Conservation (phyloP, 495 filamentous ascomycete genomes). For the Talaromyces borbonicus region DNA sequence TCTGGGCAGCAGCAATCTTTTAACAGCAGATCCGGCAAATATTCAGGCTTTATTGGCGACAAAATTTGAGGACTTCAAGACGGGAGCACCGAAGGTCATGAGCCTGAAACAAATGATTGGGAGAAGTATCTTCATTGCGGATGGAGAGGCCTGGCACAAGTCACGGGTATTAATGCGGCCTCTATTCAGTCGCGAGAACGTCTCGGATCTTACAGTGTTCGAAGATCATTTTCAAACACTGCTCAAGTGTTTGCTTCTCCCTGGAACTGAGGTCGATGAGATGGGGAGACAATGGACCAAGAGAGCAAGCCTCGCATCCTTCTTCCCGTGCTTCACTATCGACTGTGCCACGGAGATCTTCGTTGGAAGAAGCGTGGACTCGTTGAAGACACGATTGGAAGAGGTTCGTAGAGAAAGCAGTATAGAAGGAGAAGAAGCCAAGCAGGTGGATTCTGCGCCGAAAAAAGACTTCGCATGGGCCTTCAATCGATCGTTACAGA, state of each 20-base stretch:
- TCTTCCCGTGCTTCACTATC: constrained; percentile 45
- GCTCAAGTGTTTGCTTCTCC: neutral
- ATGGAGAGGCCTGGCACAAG: constrained; percentile 40
- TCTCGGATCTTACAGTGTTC: constrained; percentile 11
- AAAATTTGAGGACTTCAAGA: constrained; percentile 44
- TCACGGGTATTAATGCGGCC: constrained; percentile 46
- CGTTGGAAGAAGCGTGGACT: constrained; percentile 45
- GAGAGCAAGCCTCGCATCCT: neutral
- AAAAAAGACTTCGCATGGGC: neutral
- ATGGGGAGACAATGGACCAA: neutral
- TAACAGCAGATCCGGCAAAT: constrained; percentile 45
- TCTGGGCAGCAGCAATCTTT: neutral
- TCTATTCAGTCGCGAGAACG: constrained; percentile 41
- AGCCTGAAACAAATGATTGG: constrained; percentile 34
- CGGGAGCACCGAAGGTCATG: constrained; percentile 23
- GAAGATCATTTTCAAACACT: neutral
- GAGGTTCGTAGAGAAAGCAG: neutral
- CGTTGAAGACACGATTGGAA: constrained; percentile 19
- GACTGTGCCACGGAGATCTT: constrained; percentile 44
- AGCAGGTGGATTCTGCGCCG: neutral
- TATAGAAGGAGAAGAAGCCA: neutral
- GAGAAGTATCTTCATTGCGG: constrained; percentile 39
- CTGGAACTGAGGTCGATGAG: constrained; percentile 6
- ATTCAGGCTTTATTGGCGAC: constrained; percentile 44
- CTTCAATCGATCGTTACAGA: neutral